phyloP scores from a whole-genome alignment of 2,329 filamentous ascomycete genomes.

The Herpomyces periplanetae region DNA sequence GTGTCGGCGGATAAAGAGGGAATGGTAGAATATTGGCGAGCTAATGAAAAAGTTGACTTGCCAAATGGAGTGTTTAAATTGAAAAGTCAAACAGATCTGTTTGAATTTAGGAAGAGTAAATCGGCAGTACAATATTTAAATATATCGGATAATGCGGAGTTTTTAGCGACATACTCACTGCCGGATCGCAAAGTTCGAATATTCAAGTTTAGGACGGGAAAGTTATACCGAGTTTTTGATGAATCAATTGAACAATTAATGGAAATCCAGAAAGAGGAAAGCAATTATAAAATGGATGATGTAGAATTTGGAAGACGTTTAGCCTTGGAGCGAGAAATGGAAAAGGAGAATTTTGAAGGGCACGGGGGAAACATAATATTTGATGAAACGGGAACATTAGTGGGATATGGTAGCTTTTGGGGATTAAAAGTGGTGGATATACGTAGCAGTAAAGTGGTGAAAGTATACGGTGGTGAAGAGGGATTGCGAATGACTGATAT shows the following conservation, averaged over 20 bases:
- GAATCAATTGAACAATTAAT: slow-evolving; percentile 61
- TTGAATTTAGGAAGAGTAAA: slow-evolving; percentile 85
- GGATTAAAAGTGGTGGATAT: slow-evolving; percentile 89
- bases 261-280: slow-evolving; percentile 85
- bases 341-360: slow-evolving; percentile 28
- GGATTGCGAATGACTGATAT: slow-evolving; percentile 47
- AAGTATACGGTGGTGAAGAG: slow-evolving; percentile 63
- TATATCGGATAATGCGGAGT: slow-evolving; percentile 45
- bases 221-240: slow-evolving; percentile 67
- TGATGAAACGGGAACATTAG: slow-evolving; percentile 79
- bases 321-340: slow-evolving; percentile 50
- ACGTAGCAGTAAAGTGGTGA: slow-evolving; percentile 62
- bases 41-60: slow-evolving; percentile 43
- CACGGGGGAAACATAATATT: slow-evolving; percentile 71
- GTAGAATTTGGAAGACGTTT: slow-evolving; percentile 68
- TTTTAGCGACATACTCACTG: slow-evolving; percentile 59
- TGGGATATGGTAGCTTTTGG: slow-evolving; percentile 64
- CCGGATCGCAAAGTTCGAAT: slow-evolving; percentile 71
- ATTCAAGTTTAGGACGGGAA: slow-evolving; percentile 64
- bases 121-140: slow-evolving; percentile 41
- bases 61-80: slow-evolving; percentile 63
- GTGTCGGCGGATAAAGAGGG: slow-evolving; percentile 56
- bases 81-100: slow-evolving; percentile 73
- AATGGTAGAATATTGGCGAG: slow-evolving; percentile 90
- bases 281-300: slow-evolving; percentile 41